Evolutionary conservation across 495 filamentous ascomycete genomes (phyloP).

Genomic region (Lophium mytilinum): DNA sequence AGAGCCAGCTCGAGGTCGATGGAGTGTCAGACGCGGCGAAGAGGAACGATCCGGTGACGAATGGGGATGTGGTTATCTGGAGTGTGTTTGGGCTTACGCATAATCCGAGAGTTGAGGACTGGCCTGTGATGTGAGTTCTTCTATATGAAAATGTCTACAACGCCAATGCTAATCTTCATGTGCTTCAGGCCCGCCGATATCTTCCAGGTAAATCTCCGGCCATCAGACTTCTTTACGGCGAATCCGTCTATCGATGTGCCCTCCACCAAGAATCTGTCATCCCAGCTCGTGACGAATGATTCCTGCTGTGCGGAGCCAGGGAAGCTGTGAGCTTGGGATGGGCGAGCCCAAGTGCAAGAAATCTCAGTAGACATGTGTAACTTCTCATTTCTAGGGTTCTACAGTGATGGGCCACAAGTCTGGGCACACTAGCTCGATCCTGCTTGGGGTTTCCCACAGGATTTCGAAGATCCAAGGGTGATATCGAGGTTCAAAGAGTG

Average conservation of each 20-base stretch:
- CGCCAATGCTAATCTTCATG: neutral
- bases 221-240: constrained; percentile 46
- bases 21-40: constrained; percentile 37
- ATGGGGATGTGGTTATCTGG: constrained; percentile 53
- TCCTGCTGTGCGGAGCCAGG: constrained; percentile 10
- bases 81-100: constrained; percentile 53
- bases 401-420: too few relatives aligned
- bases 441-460: too few relatives aligned
- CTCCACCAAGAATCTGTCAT: constrained; percentile 44
- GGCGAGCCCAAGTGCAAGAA: too few relatives aligned
- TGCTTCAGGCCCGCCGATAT: constrained; percentile 47
- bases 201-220: constrained; percentile 48
- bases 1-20: constrained; percentile 35
- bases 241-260: constrained; percentile 51
- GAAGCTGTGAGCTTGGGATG: constrained; percentile 4
- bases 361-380: too few relatives aligned
- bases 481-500: too few relatives aligned
- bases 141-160: neutral
- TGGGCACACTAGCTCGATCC: too few relatives aligned
- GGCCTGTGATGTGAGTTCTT: constrained; percentile 47
- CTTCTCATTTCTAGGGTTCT: too few relatives aligned
- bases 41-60: constrained; percentile 34
- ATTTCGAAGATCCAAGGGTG: too few relatives aligned
- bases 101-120: constrained; percentile 53
- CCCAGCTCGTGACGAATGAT: constrained; percentile 32